These are phyloP conservation scores for Neurospora pannonica DNA, from an alignment of 495 filamentous ascomycete genomes.

Conservation along the genomic window DNA sequence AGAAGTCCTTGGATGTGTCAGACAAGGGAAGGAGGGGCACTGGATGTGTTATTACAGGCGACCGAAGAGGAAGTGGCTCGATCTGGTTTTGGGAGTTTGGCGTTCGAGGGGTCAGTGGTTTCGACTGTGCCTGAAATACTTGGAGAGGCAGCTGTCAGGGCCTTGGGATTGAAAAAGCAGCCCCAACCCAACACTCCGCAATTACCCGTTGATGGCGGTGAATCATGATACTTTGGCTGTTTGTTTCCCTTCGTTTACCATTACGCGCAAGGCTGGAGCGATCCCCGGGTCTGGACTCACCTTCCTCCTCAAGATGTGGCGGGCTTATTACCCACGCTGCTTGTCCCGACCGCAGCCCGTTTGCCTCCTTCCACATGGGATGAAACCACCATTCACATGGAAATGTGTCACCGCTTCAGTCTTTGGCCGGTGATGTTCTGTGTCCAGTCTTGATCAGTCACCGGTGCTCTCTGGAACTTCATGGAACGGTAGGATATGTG, in stretches of 20 bases:
- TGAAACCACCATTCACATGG: neutral
- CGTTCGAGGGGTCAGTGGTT: too few species aligned
- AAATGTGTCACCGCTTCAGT: neutral
- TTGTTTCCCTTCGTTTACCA: neutral
- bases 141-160: neutral
- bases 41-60: neutral
- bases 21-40: neutral
- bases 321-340: neutral
- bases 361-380: neutral
- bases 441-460: neutral
- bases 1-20: neutral
- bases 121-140: neutral
- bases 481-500: neutral
- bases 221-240: neutral
- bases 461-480: neutral
- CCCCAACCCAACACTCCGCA: neutral
- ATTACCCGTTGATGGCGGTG: neutral
- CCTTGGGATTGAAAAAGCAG: neutral
- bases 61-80: neutral
- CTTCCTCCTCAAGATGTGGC: neutral
- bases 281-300: neutral
- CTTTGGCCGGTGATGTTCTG: neutral
- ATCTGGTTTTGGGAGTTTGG: neutral
- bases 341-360: neutral
- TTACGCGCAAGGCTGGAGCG: neutral